Percentiles rank a stretch among this genome's conserved stretches.
phyloP scores from a whole-genome alignment of 495 filamentous ascomycete species.

The Daldinia caldariorum region DNA sequence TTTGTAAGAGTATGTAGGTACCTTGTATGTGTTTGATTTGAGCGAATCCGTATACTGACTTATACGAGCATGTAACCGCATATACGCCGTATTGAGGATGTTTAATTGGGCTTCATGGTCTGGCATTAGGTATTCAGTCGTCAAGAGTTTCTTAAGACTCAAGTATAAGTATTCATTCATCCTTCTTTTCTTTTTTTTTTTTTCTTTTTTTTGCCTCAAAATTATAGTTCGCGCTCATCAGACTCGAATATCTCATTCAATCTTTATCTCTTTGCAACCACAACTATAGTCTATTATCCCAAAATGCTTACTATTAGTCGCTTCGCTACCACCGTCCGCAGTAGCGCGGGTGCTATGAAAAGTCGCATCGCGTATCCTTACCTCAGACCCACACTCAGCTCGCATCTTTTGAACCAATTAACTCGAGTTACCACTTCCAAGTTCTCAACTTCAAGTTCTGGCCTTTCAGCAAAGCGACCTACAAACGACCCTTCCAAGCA shows the following conservation, averaged over 20 bases:
- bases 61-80: not conserved
- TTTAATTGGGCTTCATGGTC: not conserved
- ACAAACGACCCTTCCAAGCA: conserved; percentile 21
- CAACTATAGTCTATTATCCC: conserved; percentile 3
- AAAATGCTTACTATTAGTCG: conserved; percentile 31
- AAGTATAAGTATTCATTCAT: conserved; percentile 1
- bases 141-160: not conserved
- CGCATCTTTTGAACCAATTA: conserved; percentile 18
- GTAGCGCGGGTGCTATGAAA: conserved; percentile 31
- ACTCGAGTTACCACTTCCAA: not conserved
- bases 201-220: too few relatives aligned
- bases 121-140: not conserved
- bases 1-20: not conserved
- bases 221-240: not conserved
- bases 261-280: not conserved
- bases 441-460: conserved; percentile 29
- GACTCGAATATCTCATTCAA: not conserved
- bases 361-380: conserved; percentile 15
- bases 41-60: not conserved
- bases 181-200: not conserved
- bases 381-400: conserved; percentile 13
- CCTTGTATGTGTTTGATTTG: too few relatives aligned
- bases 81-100: conserved; percentile 1
- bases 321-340: conserved; percentile 15
- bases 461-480: conserved; percentile 15